These are phyloP conservation scores for Halophytophthora polymorphica DNA, from an alignment of 352 stramenopile genomes.

Conservation along the genomic window DNA sequence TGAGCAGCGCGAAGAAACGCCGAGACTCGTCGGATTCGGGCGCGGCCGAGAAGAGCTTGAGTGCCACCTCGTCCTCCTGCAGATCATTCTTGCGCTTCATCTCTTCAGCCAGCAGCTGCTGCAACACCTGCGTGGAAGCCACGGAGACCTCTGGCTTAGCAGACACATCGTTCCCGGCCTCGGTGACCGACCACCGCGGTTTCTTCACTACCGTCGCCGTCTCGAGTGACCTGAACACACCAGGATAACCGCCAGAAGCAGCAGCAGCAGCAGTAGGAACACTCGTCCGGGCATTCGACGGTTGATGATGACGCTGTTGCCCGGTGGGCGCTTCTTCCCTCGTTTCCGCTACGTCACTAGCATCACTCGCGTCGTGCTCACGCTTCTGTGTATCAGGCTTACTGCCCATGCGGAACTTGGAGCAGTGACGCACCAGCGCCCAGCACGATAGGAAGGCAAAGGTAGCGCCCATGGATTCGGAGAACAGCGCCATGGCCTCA, in stretches of 20 bases:
- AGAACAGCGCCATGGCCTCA: neutral
- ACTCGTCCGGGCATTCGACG: neutral
- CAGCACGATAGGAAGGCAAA: neutral
- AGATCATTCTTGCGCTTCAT: neutral
- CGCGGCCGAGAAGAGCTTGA: neutral
- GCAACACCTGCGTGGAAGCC: neutral
- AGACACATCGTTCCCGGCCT: neutral
- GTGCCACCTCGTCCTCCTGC: neutral
- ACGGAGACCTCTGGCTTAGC: neutral
- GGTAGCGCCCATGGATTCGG: neutral
- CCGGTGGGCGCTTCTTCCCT: too few species aligned
- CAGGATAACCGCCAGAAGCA: too few species aligned
- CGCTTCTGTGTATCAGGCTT: neutral
- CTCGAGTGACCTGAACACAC: too few species aligned
- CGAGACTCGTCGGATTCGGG: constrained; percentile 4
- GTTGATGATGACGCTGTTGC: too few species aligned
- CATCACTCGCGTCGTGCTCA: neutral
- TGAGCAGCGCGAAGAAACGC: constrained; percentile 17
- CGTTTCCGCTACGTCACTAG: neutral
- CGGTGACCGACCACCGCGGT: too few species aligned
- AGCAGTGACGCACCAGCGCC: neutral
- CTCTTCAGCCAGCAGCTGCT: neutral
- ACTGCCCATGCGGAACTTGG: neutral
- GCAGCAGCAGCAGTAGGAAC: neutral
- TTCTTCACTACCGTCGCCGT: neutral